Percentiles rank a stretch among this genome's conserved stretches.
phyloP scores from a whole-genome alignment of 305 asterid genomes.

The Stenogyne calaminthoides region DNA sequence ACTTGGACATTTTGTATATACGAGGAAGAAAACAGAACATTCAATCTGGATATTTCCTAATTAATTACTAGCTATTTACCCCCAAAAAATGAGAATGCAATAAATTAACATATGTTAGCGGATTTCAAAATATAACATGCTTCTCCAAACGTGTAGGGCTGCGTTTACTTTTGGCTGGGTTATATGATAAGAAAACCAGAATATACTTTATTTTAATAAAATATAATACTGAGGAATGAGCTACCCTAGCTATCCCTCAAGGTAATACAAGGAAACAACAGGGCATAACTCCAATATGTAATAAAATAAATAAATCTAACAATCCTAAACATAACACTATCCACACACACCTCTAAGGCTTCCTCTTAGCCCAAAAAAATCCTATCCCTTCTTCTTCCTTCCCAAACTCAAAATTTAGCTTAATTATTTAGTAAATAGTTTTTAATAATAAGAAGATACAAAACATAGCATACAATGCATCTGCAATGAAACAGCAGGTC shows the following conservation, averaged over 20 bases:
- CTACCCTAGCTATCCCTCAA: background rate
- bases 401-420: background rate
- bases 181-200: background rate
- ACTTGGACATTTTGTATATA: background rate
- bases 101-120: too few species aligned
- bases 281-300: background rate
- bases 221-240: background rate
- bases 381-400: background rate
- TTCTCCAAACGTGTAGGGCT: too few species aligned
- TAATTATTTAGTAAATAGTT: background rate
- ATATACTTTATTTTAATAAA: background rate
- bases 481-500: background rate
- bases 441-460: slow-evolving; percentile 4
- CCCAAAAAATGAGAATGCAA: too few species aligned
- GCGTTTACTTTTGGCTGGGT: too few species aligned
- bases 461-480: background rate
- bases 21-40: background rate
- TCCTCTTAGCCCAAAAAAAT: background rate
- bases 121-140: too few species aligned
- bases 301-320: background rate
- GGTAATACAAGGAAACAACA: background rate
- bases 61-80: too few species aligned
- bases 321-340: background rate
- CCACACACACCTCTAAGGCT: too few species aligned
- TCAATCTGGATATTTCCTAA: background rate